These are phyloP conservation scores for Coemansia sp. DNA, from an alignment of 192 early-diverging fungal genomes.

Conservation along the genomic window DNA sequence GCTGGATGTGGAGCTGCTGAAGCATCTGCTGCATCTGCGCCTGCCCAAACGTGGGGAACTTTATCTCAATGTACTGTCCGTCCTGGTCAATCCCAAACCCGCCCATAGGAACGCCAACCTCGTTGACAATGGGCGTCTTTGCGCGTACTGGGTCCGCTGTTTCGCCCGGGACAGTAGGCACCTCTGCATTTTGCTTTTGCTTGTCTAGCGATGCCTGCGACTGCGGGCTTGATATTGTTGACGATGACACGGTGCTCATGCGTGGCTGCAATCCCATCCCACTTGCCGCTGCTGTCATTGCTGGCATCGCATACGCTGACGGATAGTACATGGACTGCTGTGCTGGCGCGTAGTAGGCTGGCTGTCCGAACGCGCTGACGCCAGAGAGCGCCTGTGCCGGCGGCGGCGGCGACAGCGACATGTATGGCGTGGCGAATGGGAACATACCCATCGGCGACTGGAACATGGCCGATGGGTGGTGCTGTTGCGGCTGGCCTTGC, in stretches of 20 bases:
- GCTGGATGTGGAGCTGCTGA: constrained; percentile 50
- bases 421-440: constrained; percentile 25
- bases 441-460: constrained; percentile 32
- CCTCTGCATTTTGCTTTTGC: constrained; percentile 4
- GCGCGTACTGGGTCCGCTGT: constrained; percentile 8
- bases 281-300: constrained; percentile 6
- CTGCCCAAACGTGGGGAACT: constrained; percentile 55
- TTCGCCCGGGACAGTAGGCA: background rate
- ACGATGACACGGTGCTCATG: constrained; percentile 25
- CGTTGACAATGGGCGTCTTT: constrained; percentile 34
- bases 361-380: constrained; percentile 41
- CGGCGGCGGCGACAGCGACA: constrained; percentile 32
- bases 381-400: constrained; percentile 19
- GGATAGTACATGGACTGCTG: constrained; percentile 43
- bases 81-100: constrained; percentile 45
- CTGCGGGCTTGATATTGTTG: background rate
- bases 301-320: constrained; percentile 34
- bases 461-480: constrained; percentile 17
- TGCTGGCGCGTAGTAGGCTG: constrained; percentile 34
- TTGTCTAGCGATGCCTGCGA: constrained; percentile 8
- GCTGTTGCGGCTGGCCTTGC: constrained; percentile 19
- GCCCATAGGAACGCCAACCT: constrained; percentile 34
- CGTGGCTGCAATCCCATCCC: constrained; percentile 19
- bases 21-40: constrained; percentile 53
- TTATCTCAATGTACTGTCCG: constrained; percentile 55